Percentiles rank a stretch among this genome's conserved stretches.
Evolutionary conservation across 768 basidiomycete genomes (phyloP).

Genomic region (Rhizopogon roseolus): DNA sequence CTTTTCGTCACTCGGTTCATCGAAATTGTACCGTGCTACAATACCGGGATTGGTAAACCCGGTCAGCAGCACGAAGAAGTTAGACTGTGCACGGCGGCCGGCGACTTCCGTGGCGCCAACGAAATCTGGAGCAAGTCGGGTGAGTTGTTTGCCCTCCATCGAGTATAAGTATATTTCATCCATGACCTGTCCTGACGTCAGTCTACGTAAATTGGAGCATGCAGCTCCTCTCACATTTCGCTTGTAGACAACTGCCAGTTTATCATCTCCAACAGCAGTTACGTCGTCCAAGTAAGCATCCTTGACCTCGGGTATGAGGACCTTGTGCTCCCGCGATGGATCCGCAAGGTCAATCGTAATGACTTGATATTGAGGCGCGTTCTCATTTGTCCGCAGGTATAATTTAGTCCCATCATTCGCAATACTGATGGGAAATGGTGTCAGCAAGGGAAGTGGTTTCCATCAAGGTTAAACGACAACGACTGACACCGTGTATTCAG

Average conservation of each 20-base stretch:
- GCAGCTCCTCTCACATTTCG: conserved; percentile 49
- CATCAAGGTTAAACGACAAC: neutral
- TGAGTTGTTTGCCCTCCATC: conserved; percentile 44
- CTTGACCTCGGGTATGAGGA: conserved; percentile 66
- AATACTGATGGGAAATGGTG: conserved; percentile 37
- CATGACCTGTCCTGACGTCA: conserved; percentile 46
- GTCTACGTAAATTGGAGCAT: neutral
- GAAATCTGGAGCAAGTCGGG: conserved; percentile 57
- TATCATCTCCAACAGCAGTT: conserved; percentile 46
- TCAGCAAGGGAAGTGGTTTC: neutral
- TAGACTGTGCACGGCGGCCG: conserved; percentile 46
- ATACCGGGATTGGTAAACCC: conserved; percentile 74
- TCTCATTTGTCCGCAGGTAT: conserved; percentile 60
- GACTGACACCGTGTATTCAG: conserved; percentile 60
- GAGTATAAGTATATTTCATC: conserved; percentile 76
- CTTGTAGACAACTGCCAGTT: conserved; percentile 61
- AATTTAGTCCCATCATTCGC: conserved; percentile 59
- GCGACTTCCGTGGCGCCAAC: conserved; percentile 59
- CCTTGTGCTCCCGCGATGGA: conserved; percentile 39
- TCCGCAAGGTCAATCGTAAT: conserved; percentile 59
- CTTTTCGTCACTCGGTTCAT: conserved; percentile 31
- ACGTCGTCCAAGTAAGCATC: conserved; percentile 54
- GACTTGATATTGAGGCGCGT: conserved; percentile 64
- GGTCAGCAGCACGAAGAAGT: conserved; percentile 60
- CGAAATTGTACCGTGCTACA: conserved; percentile 59